Conservation (phyloP, 2,329 filamentous ascomycete species). For the Alternaria hordeiaustralica region DNA sequence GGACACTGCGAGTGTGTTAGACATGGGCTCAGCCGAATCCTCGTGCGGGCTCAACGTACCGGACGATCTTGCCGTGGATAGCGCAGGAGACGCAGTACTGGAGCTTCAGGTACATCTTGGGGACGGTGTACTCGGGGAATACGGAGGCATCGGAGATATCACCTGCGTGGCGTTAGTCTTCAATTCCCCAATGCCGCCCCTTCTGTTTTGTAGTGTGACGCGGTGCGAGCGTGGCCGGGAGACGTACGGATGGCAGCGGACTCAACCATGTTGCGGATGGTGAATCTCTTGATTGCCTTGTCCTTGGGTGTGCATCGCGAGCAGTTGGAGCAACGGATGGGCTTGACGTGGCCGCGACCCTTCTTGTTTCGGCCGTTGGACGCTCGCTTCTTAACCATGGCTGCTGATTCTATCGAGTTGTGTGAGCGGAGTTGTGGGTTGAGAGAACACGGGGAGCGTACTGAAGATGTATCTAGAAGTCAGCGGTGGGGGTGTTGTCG, state of each 20-base stretch:
- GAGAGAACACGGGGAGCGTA: constrained; percentile 27
- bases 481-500: constrained; percentile 44
- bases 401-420: constrained; percentile 56
- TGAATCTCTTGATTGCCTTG: constrained; percentile 99
- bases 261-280: constrained; percentile 99
- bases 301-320: constrained; percentile 90
- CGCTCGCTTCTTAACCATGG: constrained; percentile 78
- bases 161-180: constrained; percentile 65
- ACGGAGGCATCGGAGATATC: constrained; percentile 99
- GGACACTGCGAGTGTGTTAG: constrained; percentile 71
- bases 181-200: constrained; percentile 14
- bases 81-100: constrained; percentile 99
- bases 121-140: constrained; percentile 98
- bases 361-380: constrained; percentile 99
- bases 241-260: constrained; percentile 98
- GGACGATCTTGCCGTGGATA: constrained; percentile 99
- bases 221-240: constrained; percentile 11
- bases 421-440: constrained; percentile 24
- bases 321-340: constrained; percentile 92
- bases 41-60: constrained; percentile 69
- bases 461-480: constrained; percentile 49
- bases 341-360: constrained; percentile 99
- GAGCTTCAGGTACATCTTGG: constrained; percentile 99
- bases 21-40: neutral
- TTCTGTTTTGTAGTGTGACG: constrained; percentile 3